These are phyloP conservation scores for Ajuga reptans DNA, from an alignment of 305 asterid species.

Conservation along the genomic window DNA sequence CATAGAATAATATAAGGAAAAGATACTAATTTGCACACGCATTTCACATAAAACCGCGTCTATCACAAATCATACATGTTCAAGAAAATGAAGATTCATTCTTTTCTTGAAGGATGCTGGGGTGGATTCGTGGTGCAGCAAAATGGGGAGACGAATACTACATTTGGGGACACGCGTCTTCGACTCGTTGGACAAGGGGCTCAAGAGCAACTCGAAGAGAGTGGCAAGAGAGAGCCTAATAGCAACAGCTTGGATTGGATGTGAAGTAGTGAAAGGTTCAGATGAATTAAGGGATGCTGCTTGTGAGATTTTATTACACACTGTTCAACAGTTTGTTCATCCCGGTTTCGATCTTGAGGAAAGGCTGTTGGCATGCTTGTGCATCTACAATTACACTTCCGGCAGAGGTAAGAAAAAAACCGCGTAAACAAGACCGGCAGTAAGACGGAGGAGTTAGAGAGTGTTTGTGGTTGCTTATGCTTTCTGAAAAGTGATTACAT, in stretches of 20 bases:
- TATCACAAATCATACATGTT: background rate
- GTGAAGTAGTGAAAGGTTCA: slow-evolving; percentile 61
- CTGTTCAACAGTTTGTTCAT: slow-evolving; percentile 64
- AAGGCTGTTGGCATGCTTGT: slow-evolving; percentile 75
- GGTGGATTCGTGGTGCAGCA: slow-evolving; percentile 71
- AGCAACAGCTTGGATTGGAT: slow-evolving; percentile 75
- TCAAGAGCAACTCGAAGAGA: slow-evolving; percentile 52
- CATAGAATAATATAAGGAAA: too few relatives aligned
- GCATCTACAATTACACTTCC: slow-evolving; percentile 74
- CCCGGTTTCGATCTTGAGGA: slow-evolving; percentile 91
- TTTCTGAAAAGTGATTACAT: too few relatives aligned
- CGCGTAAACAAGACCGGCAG: too few relatives aligned
- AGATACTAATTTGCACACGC: too few relatives aligned
- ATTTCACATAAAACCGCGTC: too few relatives aligned
- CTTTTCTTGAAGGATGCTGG: slow-evolving; percentile 48
- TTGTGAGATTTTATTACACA: slow-evolving; percentile 57
- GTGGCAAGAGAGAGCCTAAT: slow-evolving; percentile 63
- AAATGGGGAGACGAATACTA: slow-evolving; percentile 45
- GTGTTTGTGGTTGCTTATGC: too few relatives aligned
- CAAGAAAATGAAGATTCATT: background rate
- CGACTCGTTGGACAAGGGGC: slow-evolving; percentile 61
- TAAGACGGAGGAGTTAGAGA: too few relatives aligned
- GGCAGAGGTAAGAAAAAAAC: slow-evolving; percentile 92
- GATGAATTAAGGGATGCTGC: slow-evolving; percentile 65
- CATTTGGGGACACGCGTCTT: slow-evolving; percentile 51